phyloP scores from a whole-genome alignment of 176 grass and related monocot species.

The Rhipidocladum racemiflorum region DNA sequence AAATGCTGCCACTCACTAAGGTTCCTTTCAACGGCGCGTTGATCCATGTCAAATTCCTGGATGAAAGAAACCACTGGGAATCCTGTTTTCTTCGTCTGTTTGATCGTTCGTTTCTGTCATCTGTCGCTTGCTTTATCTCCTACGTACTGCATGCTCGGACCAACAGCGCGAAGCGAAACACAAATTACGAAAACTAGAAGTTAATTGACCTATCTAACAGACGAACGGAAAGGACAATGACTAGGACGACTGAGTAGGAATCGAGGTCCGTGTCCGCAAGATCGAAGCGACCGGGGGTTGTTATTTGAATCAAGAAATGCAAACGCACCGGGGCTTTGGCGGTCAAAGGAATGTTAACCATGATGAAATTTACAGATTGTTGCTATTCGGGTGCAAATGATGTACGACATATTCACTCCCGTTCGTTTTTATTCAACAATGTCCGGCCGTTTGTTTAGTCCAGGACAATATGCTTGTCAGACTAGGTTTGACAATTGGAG shows the following conservation, averaged over 20 bases:
- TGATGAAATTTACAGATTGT: background rate
- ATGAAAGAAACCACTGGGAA: slow-evolving; percentile 28
- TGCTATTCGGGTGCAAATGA: background rate
- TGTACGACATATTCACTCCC: background rate
- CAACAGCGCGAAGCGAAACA: background rate
- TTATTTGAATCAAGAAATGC: background rate
- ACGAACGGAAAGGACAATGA: no score
- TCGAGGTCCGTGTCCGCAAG: background rate
- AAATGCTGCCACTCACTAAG: slow-evolving; percentile 10
- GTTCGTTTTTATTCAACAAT: background rate
- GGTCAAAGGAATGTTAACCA: background rate
- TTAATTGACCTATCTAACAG: background rate
- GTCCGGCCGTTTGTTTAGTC: background rate
- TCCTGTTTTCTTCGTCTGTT: background rate
- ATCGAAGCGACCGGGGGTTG: background rate
- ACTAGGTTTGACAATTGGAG: no score
- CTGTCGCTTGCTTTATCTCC: background rate
- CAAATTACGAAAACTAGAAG: background rate
- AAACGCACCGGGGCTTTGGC: background rate
- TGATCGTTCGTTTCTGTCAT: background rate
- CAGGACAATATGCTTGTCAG: background rate
- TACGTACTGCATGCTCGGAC: background rate
- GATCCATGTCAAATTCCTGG: slow-evolving; percentile 35
- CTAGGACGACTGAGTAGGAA: background rate
- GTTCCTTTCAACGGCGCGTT: slow-evolving; percentile 7